These are phyloP conservation scores for Lactarius trivialis DNA, from an alignment of 768 basidiomycete genomes.

Conservation along the genomic window DNA sequence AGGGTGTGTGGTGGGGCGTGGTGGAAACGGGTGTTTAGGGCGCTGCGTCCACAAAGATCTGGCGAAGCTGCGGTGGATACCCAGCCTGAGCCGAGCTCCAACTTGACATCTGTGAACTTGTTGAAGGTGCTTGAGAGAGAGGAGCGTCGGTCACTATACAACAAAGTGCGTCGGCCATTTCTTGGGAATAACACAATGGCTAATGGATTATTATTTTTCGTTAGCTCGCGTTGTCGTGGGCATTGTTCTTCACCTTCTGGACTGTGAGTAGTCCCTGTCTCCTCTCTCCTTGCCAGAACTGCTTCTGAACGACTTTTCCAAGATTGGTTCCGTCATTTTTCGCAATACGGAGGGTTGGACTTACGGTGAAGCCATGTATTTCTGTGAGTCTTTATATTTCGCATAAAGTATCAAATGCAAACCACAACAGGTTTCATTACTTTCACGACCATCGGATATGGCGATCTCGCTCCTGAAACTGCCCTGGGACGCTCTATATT, in stretches of 20 bases:
- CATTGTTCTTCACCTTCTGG: conserved; percentile 74
- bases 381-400: conserved; percentile 42
- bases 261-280: conserved; percentile 36
- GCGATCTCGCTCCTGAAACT: conserved; percentile 56
- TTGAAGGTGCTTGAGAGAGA: conserved; percentile 25
- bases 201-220: neutral
- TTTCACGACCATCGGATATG: conserved; percentile 72
- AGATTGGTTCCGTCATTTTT: conserved; percentile 69
- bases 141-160: conserved; percentile 50
- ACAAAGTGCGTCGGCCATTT: conserved; percentile 37
- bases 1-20: neutral
- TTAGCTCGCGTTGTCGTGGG: conserved; percentile 44
- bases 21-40: conserved; percentile 8
- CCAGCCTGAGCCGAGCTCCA: neutral
- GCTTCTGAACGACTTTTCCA: neutral
- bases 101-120: conserved; percentile 21
- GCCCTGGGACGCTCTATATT: conserved; percentile 72
- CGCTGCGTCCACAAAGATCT: neutral
- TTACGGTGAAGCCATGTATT: conserved; percentile 60
- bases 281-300: neutral
- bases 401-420: neutral
- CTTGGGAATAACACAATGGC: too few species aligned
- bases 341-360: conserved; percentile 61
- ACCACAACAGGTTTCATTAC: conserved; percentile 51
- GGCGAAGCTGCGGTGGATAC: neutral